These are phyloP conservation scores for Aureobasidium subglaciale DNA, from an alignment of 2,329 filamentous ascomycete genomes.

Conservation along the genomic window DNA sequence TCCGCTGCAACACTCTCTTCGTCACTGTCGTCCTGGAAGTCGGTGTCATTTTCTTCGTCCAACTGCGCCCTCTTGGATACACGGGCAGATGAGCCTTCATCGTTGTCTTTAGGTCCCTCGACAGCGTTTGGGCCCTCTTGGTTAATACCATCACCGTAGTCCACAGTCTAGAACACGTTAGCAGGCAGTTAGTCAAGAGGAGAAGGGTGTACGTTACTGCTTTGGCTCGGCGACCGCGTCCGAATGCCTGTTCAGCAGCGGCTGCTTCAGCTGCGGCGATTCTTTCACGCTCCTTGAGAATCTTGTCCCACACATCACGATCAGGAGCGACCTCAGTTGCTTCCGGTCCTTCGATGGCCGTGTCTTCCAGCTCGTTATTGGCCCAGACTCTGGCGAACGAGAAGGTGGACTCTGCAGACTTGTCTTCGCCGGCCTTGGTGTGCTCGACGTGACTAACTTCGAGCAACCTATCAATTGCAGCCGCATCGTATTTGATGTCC, in stretches of 20 bases:
- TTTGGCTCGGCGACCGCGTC: slow-evolving; percentile 68
- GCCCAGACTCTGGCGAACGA: slow-evolving; percentile 89
- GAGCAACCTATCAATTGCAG: slow-evolving; percentile 81
- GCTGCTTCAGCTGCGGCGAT: slow-evolving; percentile 67
- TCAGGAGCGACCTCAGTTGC: slow-evolving; percentile 47
- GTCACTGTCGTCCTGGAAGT: slow-evolving; percentile 40
- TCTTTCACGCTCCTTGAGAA: slow-evolving; percentile 73
- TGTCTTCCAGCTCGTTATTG: slow-evolving; percentile 66
- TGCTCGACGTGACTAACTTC: slow-evolving; percentile 77
- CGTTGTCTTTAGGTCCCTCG: slow-evolving; percentile 19
- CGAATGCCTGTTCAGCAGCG: slow-evolving; percentile 64
- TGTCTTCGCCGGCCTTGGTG: slow-evolving; percentile 56
- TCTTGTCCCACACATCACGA: slow-evolving; percentile 79
- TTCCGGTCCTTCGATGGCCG: slow-evolving; percentile 48
- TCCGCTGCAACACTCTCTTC: slow-evolving; percentile 27
- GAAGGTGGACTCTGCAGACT: slow-evolving; percentile 70
- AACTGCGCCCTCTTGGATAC: slow-evolving; percentile 23
- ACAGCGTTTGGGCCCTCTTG: slow-evolving; percentile 19
- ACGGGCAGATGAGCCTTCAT: neutral
- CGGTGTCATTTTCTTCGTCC: slow-evolving; percentile 41
- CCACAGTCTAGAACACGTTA: slow-evolving; percentile 32
- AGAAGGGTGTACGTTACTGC: slow-evolving; percentile 22
- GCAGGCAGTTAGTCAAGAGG: neutral
- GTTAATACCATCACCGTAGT: slow-evolving; percentile 42
- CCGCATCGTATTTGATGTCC: slow-evolving; percentile 73